Evolutionary conservation across 75 land plant species (phyloP), one percentile per base, ranked within the genome.

Genomic region (Pinus tabuliformis): DNA sequence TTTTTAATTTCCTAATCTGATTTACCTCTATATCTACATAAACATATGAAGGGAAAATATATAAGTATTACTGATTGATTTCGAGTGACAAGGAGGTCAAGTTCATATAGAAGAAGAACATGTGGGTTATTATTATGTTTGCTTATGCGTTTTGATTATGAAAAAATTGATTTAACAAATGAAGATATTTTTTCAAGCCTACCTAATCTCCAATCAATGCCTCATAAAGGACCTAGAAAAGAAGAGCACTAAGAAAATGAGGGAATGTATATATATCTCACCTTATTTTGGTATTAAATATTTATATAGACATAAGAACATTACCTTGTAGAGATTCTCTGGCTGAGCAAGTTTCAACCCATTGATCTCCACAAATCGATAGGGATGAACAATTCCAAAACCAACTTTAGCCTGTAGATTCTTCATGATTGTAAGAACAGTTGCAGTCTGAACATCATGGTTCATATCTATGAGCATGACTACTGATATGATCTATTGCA

Each of bases 61-160:
- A 11, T 6, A 56, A 22, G 0, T 20, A 21, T 80, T 92, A 96
- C 98, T 80, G 99, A 95, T 78, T 97, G 99, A 78, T 87, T 95
- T 71, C 92, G 81, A 26, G 95, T 97, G 11, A 97, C 93, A 74
- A 97, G 91, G 80, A 97, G 93, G 82, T 97, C 99, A 74, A 97
- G 91, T 78, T 97, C 99, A 86, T 97, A 98, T 56, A 97, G 84
- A n/a, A 97, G 89, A 5, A 97, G 87, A 85, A 97, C 76, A 81
- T 94, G 91, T 24, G 99, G 98, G 15, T 84, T 85, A 52, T 77
- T 82, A 60, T 92, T 84, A 20, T 78, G 77, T 70, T 89, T 89
- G 45, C 81, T 73, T 74, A 59, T 76, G 56, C 74, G 78, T 59
- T 78, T 81, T 58, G 80, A 78, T 8, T 88, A 82, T 61, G 95